Percentiles rank a stretch among this genome's conserved stretches.
phyloP scores from a whole-genome alignment of 2,329 filamentous ascomycete genomes.

The Fusarium pininemorale region DNA sequence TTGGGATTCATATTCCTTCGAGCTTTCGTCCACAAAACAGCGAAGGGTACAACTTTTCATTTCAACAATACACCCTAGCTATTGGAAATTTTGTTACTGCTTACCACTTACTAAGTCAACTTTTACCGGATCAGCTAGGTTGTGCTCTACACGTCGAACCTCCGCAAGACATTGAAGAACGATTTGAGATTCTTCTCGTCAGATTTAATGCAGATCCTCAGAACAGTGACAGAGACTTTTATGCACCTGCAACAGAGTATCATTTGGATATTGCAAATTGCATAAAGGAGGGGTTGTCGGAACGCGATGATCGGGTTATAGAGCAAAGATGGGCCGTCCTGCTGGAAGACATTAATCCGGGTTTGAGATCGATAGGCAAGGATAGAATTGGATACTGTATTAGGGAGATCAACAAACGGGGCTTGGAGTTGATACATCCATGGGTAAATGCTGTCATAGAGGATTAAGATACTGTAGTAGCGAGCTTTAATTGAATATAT shows the following conservation, averaged over 20 bases:
- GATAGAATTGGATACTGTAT: rapidly evolving
- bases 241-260: neutral
- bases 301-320: rapidly evolving
- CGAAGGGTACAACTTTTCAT: rapidly evolving
- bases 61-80: rapidly evolving
- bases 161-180: rapidly evolving
- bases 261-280: neutral
- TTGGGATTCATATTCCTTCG: rapidly evolving
- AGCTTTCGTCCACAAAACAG: rapidly evolving
- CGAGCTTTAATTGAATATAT: no score
- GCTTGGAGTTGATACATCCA: neutral
- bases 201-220: rapidly evolving
- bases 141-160: neutral
- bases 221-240: rapidly evolving
- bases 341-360: rapidly evolving
- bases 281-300: rapidly evolving
- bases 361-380: rapidly evolving
- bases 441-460: neutral
- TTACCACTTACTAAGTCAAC: neutral
- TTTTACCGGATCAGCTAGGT: rapidly evolving
- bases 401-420: rapidly evolving
- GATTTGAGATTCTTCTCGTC: neutral
- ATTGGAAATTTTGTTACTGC: neutral
- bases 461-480: rapidly evolving
- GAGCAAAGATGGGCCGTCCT: neutral